These are phyloP conservation scores for Pelargonium fulgidum DNA, from an alignment of 441 rosid genomes.

Conservation along the genomic window DNA sequence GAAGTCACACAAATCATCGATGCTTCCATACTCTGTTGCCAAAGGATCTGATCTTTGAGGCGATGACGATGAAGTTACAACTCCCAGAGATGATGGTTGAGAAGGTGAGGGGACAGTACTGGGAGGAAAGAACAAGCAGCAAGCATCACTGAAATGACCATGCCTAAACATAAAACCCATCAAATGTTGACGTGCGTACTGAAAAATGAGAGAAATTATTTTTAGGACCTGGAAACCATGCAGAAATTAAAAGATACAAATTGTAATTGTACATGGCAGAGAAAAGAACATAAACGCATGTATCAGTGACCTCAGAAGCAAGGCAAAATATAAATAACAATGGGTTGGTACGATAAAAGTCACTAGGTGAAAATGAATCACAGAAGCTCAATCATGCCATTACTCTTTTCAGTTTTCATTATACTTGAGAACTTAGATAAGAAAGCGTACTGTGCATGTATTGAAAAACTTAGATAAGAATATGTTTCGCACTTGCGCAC, in stretches of 20 bases:
- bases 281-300: background rate
- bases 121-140: constrained; percentile 76
- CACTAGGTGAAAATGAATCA: constrained; percentile 5
- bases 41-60: constrained; percentile 92
- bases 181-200: constrained; percentile 89
- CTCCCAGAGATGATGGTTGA: constrained; percentile 56
- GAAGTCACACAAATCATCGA: constrained; percentile 79
- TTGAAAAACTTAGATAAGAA: too few relatives aligned
- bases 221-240: constrained; percentile 2
- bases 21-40: constrained; percentile 87
- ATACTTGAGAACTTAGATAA: background rate
- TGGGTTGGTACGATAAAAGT: constrained; percentile 14
- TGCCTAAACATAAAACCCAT: constrained; percentile 89
- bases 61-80: constrained; percentile 62
- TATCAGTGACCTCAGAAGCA: background rate
- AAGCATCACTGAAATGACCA: constrained; percentile 80
- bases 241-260: constrained; percentile 4
- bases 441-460: background rate
- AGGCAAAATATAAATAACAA: constrained; percentile 12
- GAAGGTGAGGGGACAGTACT: constrained; percentile 66
- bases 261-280: background rate
- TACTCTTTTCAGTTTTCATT: background rate
- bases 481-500: too few relatives aligned
- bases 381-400: background rate
- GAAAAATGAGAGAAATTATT: constrained; percentile 29